Evolutionary conservation across 371 early-diverging fungal species (phyloP).

Genomic region (Zopfochytrium polystomum): DNA sequence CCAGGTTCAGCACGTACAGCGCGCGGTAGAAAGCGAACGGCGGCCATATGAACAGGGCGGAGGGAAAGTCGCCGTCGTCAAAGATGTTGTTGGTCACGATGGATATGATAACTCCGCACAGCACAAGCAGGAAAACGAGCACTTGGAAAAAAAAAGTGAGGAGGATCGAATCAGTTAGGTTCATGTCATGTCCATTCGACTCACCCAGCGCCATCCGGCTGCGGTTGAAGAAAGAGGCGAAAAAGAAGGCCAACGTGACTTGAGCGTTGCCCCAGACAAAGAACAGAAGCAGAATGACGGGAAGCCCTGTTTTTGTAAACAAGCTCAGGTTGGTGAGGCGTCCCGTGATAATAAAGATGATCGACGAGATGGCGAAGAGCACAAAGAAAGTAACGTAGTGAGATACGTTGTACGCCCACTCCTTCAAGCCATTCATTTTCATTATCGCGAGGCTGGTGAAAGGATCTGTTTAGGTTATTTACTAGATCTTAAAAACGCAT

Average conservation of each 20-base stretch:
- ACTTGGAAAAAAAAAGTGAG: no score
- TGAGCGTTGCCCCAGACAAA: no score
- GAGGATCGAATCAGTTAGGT: no score
- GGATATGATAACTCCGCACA: constrained; percentile 59
- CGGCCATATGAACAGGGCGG: no score
- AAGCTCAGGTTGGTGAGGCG: constrained; percentile 51
- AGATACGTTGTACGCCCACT: constrained; percentile 56
- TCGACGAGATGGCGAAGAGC: constrained; percentile 54
- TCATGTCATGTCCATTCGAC: no score
- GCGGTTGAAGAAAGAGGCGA: no score
- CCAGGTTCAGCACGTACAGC: constrained; percentile 73
- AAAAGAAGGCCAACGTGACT: no score
- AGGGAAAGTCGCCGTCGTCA: constrained; percentile 16
- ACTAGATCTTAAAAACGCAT: neutral
- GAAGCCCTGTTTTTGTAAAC: constrained; percentile 53
- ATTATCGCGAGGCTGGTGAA: constrained; percentile 49
- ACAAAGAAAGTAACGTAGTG: constrained; percentile 65
- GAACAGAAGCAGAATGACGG: constrained; percentile 48
- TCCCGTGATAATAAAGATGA: constrained; percentile 60
- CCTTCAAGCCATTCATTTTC: constrained; percentile 70
- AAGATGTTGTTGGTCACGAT: constrained; percentile 47
- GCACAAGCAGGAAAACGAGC: constrained; percentile 57
- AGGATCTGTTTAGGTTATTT: neutral
- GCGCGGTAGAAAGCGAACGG: no score
- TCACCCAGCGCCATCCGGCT: no score